Conservation (phyloP, 495 filamentous ascomycete genomes). For the Aspergillus indologenus region DNA sequence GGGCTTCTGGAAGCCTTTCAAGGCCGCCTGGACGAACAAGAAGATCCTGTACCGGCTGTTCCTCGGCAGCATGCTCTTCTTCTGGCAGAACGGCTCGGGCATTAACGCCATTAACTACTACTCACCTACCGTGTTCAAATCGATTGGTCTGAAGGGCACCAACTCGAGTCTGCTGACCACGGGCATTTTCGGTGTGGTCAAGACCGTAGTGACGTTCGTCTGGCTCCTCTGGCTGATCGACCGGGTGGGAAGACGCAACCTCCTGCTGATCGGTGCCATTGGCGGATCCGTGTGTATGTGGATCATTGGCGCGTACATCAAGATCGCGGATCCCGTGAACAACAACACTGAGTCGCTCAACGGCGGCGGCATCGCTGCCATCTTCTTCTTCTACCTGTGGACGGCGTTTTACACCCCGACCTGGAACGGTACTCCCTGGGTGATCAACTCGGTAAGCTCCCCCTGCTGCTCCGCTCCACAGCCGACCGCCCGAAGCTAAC, state of each 20-base stretch:
- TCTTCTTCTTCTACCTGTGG: conserved; percentile 81
- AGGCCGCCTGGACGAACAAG: conserved; percentile 49
- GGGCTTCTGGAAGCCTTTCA: conserved; percentile 70
- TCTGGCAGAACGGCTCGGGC: conserved; percentile 66
- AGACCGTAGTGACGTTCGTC: conserved; percentile 56
- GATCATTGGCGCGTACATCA: conserved; percentile 71
- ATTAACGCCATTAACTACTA: conserved; percentile 74
- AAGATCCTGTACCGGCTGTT: conserved; percentile 65
- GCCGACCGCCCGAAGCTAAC: neutral
- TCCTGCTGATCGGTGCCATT: conserved; percentile 69
- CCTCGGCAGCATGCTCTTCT: conserved; percentile 63
- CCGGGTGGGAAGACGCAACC: conserved; percentile 62
- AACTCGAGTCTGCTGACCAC: conserved; percentile 51
- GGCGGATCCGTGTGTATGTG: conserved; percentile 70
- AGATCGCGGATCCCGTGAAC: conserved; percentile 49
- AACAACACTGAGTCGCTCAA: conserved; percentile 40
- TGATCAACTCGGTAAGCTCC: conserved; percentile 52
- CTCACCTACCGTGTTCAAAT: conserved; percentile 56
- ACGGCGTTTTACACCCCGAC: conserved; percentile 73
- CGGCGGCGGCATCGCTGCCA: conserved; percentile 61
- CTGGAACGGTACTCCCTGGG: conserved; percentile 73
- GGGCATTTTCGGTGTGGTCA: conserved; percentile 54
- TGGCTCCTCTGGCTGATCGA: conserved; percentile 73
- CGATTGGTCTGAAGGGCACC: conserved; percentile 54
- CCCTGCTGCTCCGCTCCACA: neutral